A percentile compares a stretch with the other conserved stretches of the same genome.
These are phyloP conservation scores for Toxicodendron radicans DNA, from an alignment of 345 rosid genomes.

Conservation along the genomic window DNA sequence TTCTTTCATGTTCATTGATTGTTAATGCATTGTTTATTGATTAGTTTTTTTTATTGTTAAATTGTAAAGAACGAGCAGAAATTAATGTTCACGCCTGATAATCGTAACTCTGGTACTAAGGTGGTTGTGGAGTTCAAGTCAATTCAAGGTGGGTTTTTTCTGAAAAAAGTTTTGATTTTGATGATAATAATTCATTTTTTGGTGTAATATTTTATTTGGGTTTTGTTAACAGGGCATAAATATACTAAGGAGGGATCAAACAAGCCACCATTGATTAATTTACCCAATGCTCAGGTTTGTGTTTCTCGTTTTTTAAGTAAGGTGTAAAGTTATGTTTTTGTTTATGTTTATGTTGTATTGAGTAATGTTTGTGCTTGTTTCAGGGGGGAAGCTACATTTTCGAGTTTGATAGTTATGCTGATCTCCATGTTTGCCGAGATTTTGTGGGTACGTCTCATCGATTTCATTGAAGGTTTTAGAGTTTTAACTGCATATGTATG, in stretches of 20 bases:
- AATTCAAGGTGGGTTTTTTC: constrained; percentile 57
- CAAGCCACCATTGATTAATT: constrained; percentile 89
- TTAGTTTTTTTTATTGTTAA: neutral
- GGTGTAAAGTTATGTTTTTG: neutral
- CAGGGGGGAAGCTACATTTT: constrained; percentile 80
- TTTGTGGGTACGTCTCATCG: constrained; percentile 61
- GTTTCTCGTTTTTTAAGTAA: neutral
- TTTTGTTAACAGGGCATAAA: constrained; percentile 55
- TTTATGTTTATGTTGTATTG: neutral
- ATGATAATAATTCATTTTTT: neutral
- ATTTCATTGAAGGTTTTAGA: constrained; percentile 1
- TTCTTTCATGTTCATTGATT: neutral
- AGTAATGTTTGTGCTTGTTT: constrained; percentile 18
- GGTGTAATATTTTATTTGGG: neutral
- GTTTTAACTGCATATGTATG: neutral
- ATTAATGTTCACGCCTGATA: constrained; percentile 59
- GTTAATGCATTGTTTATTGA: neutral
- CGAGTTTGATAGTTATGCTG: constrained; percentile 77
- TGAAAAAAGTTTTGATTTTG: neutral
- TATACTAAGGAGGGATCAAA: constrained; percentile 77
- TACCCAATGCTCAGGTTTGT: constrained; percentile 69
- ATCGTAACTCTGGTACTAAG: constrained; percentile 66
- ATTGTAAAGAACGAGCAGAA: constrained; percentile 56
- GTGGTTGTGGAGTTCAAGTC: constrained; percentile 62
- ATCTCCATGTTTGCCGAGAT: constrained; percentile 76